Evolutionary conservation across 345 rosid species (phyloP).

Genomic region (Brassica nigra): DNA sequence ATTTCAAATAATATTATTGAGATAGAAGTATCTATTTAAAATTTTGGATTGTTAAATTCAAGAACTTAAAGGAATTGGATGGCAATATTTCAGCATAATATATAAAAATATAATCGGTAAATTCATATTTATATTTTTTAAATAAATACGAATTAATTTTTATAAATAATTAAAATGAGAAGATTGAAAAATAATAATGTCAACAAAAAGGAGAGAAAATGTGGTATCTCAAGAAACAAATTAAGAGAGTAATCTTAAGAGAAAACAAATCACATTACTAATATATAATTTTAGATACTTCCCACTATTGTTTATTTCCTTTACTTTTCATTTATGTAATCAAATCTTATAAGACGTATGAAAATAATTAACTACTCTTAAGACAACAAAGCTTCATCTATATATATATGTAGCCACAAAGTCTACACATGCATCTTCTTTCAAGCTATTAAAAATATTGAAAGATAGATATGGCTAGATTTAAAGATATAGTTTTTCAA

Average conservation of each 20-base stretch:
- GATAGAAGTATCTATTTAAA: background rate
- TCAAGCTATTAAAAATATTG: background rate
- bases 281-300: conserved; percentile 10
- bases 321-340: conserved; percentile 3
- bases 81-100: background rate
- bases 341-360: conserved; percentile 5
- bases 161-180: background rate
- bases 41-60: background rate
- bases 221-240: background rate
- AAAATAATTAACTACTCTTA: conserved; percentile 2
- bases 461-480: conserved; percentile 13
- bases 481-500: background rate
- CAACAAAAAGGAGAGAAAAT: background rate
- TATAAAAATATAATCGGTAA: background rate
- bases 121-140: background rate
- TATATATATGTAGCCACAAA: background rate
- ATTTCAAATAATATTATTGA: background rate
- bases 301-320: background rate
- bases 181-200: background rate
- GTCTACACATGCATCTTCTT: conserved; percentile 3
- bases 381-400: conserved; percentile 18
- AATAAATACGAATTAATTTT: background rate
- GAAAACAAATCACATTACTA: background rate
- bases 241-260: background rate
- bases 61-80: background rate